Percentiles rank a stretch among this genome's conserved stretches.
Conservation (phyloP, 2,329 filamentous ascomycete genomes). For the Clonostachys chloroleuca region DNA sequence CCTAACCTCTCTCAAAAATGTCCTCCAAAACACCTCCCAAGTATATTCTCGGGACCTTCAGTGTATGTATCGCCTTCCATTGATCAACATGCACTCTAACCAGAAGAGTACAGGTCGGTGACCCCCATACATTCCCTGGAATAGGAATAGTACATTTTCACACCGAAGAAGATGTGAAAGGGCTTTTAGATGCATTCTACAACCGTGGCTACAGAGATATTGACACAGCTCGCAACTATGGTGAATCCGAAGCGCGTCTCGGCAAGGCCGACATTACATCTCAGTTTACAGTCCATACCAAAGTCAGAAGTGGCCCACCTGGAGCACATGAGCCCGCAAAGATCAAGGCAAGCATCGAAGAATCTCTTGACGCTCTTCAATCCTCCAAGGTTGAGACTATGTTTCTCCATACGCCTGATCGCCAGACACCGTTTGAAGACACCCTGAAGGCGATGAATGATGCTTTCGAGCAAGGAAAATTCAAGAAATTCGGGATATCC, state of each 20-base stretch:
- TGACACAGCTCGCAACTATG: not conserved
- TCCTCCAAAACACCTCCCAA: no score
- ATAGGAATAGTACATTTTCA: not conserved
- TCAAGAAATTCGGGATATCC: constrained; percentile 38
- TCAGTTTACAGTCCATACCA: constrained; percentile 10
- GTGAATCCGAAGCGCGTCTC: not conserved
- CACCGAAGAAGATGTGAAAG: not conserved
- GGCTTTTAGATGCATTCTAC: not conserved
- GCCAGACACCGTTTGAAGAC: constrained; percentile 32
- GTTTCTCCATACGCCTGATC: constrained; percentile 40
- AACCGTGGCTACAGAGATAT: not conserved
- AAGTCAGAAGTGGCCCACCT: not conserved
- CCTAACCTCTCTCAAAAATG: no score
- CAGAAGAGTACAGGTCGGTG: not conserved
- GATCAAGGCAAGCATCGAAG: no score
- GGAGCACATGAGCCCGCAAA: no score
- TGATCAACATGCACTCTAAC: no score
- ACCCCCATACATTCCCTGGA: not conserved
- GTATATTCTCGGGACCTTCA: no score
- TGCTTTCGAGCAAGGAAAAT: constrained; percentile 32
- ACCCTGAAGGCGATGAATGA: constrained; percentile 33
- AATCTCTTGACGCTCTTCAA: no score
- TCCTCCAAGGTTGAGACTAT: constrained; percentile 19
- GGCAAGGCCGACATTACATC: not conserved
- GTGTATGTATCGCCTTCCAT: no score